Evolutionary conservation across 108 stramenopile species (phyloP).

Genomic region (Conticribra weissflogii): DNA sequence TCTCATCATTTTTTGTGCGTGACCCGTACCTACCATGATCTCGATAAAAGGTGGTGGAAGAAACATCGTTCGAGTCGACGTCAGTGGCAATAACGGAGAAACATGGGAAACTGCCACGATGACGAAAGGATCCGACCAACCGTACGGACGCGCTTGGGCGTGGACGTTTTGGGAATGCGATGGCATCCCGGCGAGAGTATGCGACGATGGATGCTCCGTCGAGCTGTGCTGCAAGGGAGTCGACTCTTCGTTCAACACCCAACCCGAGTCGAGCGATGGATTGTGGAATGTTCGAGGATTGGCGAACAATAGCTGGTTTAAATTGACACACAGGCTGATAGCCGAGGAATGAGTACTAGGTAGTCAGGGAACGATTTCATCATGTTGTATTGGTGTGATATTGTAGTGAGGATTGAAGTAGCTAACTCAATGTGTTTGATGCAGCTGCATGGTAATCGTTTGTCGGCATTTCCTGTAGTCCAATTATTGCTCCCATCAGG

Average conservation of each 20-base stretch:
- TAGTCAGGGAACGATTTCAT: too few species aligned
- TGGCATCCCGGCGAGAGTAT: slow-evolving; percentile 64
- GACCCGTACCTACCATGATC: too few species aligned
- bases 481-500: too few species aligned
- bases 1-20: too few species aligned
- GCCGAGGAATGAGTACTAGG: neutral
- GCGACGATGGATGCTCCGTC: slow-evolving; percentile 60
- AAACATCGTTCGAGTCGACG: slow-evolving; percentile 86
- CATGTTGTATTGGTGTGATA: too few species aligned
- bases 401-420: too few species aligned
- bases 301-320: slow-evolving; percentile 82
- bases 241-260: slow-evolving; percentile 74
- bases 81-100: slow-evolving; percentile 75
- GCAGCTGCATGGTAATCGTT: too few species aligned
- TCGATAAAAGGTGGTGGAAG: slow-evolving; percentile 62
- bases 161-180: slow-evolving; percentile 90
- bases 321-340: slow-evolving; percentile 24
- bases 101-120: slow-evolving; percentile 70
- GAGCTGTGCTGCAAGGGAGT: slow-evolving; percentile 81
- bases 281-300: slow-evolving; percentile 87
- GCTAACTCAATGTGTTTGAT: too few species aligned
- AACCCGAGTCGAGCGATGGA: slow-evolving; percentile 75
- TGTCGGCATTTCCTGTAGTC: too few species aligned
- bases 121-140: slow-evolving; percentile 71
- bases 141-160: slow-evolving; percentile 79